Conservation (phyloP, 2,329 filamentous ascomycete species). For the Orbilia ellipsospora region DNA sequence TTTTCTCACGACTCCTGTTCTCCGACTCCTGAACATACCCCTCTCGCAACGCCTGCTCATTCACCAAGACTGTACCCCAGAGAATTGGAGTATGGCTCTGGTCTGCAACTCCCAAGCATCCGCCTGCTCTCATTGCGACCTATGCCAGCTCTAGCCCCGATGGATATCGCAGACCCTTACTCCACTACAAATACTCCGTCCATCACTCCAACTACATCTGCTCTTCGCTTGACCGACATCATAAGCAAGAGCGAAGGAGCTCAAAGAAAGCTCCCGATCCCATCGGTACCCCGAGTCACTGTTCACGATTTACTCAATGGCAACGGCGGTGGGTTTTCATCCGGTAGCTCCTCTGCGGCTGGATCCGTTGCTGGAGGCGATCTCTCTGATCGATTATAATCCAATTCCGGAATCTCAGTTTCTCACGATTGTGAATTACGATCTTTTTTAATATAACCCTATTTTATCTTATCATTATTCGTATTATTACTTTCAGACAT, state of each 20-base stretch:
- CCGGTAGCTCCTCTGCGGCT: constrained; percentile 79
- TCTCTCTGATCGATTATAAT: constrained; percentile 69
- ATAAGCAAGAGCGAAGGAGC: constrained; percentile 88
- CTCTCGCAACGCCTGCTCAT: constrained; percentile 94
- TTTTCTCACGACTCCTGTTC: constrained; percentile 96
- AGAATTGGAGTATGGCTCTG: constrained; percentile 71
- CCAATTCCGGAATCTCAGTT: neutral
- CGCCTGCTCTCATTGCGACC: constrained; percentile 76
- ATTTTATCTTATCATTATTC: no score
- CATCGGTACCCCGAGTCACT: constrained; percentile 87
- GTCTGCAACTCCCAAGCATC: constrained; percentile 86
- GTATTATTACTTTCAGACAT: no score
- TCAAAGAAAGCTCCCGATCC: constrained; percentile 89
- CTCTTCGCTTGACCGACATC: constrained; percentile 88
- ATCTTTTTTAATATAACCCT: no score
- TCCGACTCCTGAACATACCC: constrained; percentile 96
- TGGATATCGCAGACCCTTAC: constrained; percentile 67
- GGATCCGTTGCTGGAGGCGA: constrained; percentile 81
- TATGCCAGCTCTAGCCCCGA: constrained; percentile 75
- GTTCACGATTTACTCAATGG: constrained; percentile 84
- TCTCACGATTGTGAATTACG: constrained; percentile 6
- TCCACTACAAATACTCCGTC: constrained; percentile 56
- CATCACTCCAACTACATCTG: constrained; percentile 64
- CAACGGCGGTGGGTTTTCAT: constrained; percentile 69
- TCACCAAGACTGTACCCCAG: constrained; percentile 77